Conservation (phyloP, 805 yeast species). For the Kregervanrija pseudodelftensis region DNA sequence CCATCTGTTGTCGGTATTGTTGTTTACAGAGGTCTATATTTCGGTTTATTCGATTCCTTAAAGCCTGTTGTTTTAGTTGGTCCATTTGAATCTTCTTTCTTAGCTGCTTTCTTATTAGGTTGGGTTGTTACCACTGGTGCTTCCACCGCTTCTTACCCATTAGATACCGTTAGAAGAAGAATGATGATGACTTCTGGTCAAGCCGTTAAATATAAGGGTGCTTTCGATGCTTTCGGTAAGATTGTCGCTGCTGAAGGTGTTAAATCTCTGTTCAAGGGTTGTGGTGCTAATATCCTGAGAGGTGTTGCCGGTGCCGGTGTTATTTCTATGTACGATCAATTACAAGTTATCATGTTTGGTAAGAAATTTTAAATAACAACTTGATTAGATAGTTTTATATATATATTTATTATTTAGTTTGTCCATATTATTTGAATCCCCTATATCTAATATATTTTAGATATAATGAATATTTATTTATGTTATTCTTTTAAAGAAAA, state of each 20-base stretch:
- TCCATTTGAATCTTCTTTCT: constrained; percentile 88
- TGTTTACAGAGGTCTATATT: constrained; percentile 99
- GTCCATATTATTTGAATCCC: not conserved
- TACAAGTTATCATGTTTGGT: constrained; percentile 91
- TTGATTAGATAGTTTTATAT: constrained; percentile 9
- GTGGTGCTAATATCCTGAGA: constrained; percentile 99
- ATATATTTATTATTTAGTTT: constrained; percentile 3
- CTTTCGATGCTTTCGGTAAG: constrained; percentile 85
- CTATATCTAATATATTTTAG: no score
- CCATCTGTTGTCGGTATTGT: constrained; percentile 96
- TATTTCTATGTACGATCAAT: constrained; percentile 94
- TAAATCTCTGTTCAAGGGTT: constrained; percentile 92
- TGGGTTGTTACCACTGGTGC: constrained; percentile 99
- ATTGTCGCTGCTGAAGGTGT: constrained; percentile 96
- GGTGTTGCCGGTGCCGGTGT: constrained; percentile 99
- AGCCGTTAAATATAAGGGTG: constrained; percentile 94
- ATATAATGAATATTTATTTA: no score
- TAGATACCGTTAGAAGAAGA: constrained; percentile 99
- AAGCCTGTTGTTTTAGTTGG: constrained; percentile 94
- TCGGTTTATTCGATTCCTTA: constrained; percentile 94
- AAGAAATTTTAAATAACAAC: constrained; percentile 72
- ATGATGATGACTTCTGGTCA: constrained; percentile 99
- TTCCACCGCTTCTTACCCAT: constrained; percentile 97
- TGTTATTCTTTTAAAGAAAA: no score
- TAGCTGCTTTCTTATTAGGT: constrained; percentile 93